These are phyloP conservation scores for Ascocoryne sarcoides DNA, from an alignment of 2,329 filamentous ascomycete species.

Conservation along the genomic window DNA sequence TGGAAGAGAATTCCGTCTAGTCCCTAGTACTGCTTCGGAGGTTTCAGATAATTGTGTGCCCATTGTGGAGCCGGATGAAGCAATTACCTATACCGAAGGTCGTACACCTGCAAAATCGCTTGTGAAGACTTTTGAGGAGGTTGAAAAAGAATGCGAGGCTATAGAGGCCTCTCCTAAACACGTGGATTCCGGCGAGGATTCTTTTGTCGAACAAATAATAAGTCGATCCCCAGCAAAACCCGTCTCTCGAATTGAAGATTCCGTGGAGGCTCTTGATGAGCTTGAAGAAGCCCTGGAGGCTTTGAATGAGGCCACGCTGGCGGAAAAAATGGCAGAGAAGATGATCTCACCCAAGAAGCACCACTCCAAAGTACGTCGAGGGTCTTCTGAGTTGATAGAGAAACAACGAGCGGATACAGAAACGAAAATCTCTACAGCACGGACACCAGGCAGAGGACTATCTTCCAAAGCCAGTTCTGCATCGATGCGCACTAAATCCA, in stretches of 20 bases:
- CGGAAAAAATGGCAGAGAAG: constrained; percentile 18
- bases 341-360: constrained; percentile 8
- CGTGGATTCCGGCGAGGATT: constrained; percentile 22
- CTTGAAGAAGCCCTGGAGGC: constrained; percentile 52
- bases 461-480: constrained; percentile 30
- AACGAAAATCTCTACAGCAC: not conserved
- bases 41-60: not conserved
- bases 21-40: not conserved
- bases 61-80: not conserved
- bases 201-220: constrained; percentile 31
- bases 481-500: constrained; percentile 36
- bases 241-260: constrained; percentile 50
- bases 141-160: constrained; percentile 16
- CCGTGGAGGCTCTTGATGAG: constrained; percentile 51
- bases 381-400: not conserved
- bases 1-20: not conserved
- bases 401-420: not conserved
- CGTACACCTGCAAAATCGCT: constrained; percentile 8
- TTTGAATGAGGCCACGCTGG: constrained; percentile 21
- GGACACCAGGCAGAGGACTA: constrained; percentile 18
- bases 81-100: not conserved
- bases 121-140: constrained; percentile 22
- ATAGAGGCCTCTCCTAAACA: constrained; percentile 3
- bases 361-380: not conserved
- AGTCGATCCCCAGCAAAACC: constrained; percentile 31